phyloP scores from a whole-genome alignment of 2,329 filamentous ascomycete species.

The Fusarium sp. region DNA sequence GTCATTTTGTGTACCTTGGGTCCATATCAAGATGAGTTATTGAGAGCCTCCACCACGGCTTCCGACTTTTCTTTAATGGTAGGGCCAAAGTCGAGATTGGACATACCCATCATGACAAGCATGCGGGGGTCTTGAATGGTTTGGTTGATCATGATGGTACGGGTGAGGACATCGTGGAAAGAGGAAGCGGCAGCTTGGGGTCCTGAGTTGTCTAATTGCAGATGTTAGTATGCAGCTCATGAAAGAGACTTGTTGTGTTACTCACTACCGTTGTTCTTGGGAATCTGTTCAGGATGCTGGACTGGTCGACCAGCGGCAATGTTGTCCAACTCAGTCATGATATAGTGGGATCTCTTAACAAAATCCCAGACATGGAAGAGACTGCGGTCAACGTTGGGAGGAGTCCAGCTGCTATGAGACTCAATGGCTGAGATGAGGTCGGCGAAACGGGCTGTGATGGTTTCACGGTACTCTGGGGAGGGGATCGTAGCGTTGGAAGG shows the following conservation, averaged over 20 bases:
- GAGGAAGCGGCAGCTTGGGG: slow-evolving; percentile 42
- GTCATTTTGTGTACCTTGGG: slow-evolving; percentile 12
- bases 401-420: slow-evolving; percentile 46
- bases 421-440: slow-evolving; percentile 48
- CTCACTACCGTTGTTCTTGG: slow-evolving; percentile 46
- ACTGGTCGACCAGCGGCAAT: slow-evolving; percentile 50
- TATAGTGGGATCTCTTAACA: slow-evolving; percentile 54
- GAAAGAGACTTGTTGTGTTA: not conserved
- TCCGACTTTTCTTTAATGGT: slow-evolving; percentile 44
- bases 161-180: slow-evolving; percentile 48
- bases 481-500: slow-evolving; percentile 32
- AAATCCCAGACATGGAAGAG: slow-evolving; percentile 57
- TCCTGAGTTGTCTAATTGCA: slow-evolving; percentile 34
- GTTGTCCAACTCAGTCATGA: slow-evolving; percentile 56
- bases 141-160: slow-evolving; percentile 48
- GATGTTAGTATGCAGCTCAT: not conserved
- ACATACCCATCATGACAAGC: slow-evolving; percentile 50
- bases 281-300: slow-evolving; percentile 52
- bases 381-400: slow-evolving; percentile 44
- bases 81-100: slow-evolving; percentile 46
- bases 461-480: slow-evolving; percentile 39
- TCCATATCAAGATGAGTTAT: not conserved
- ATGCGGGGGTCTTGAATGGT: slow-evolving; percentile 48
- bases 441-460: slow-evolving; percentile 43
- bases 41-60: slow-evolving; percentile 41